Percentiles rank a stretch among this genome's conserved stretches.
Evolutionary conservation across 164 flowering plant species (phyloP).

Genomic region (Umbilicus rupestris): DNA sequence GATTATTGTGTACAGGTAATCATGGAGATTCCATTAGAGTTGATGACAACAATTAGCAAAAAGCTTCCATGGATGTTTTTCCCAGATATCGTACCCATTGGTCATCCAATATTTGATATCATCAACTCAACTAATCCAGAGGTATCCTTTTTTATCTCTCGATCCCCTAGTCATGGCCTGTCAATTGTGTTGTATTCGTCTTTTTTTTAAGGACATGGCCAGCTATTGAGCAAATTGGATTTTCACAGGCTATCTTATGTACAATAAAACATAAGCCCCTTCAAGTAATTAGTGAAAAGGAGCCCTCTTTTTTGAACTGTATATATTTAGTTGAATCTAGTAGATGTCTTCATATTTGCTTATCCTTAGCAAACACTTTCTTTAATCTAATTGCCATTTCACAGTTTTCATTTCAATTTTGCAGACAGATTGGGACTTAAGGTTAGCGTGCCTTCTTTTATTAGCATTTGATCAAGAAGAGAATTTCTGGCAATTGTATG

Average conservation of each 20-base stretch:
- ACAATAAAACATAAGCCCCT: neutral
- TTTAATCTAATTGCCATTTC: neutral
- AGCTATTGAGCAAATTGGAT: neutral
- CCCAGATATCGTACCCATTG: constrained; percentile 82
- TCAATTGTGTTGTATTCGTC: neutral
- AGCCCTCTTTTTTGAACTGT: neutral
- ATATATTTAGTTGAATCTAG: neutral
- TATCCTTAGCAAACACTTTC: neutral
- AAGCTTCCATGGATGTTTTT: constrained; percentile 99
- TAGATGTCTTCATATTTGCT: neutral
- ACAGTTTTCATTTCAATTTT: constrained; percentile 9
- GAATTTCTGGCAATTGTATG: constrained; percentile 93
- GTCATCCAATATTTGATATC: constrained; percentile 96
- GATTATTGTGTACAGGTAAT: constrained; percentile 40
- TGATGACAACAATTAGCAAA: constrained; percentile 83
- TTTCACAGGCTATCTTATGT: neutral
- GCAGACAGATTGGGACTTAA: constrained; percentile 98
- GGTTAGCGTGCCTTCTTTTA: constrained; percentile 91
- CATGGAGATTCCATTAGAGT: constrained; percentile 92
- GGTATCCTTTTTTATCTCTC: constrained; percentile 30
- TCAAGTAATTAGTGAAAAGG: neutral
- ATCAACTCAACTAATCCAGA: constrained; percentile 90
- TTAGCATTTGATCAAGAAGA: constrained; percentile 70
- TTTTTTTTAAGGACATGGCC: neutral
- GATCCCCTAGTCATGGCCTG: neutral